Evolutionary conservation across 768 basidiomycete species (phyloP).

Genomic region (Flagelloscypha sp.): DNA sequence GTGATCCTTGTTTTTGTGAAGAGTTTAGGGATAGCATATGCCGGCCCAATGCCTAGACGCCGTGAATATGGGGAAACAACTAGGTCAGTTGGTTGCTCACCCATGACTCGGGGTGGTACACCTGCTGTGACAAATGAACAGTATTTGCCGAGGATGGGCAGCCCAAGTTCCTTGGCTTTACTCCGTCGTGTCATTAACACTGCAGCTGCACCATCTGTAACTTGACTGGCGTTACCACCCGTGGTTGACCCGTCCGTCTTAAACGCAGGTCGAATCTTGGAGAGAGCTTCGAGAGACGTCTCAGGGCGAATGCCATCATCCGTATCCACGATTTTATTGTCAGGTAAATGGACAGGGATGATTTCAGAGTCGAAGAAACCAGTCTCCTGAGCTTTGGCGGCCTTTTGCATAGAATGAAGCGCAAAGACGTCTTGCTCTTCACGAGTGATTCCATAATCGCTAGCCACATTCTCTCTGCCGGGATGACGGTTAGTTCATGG

Average conservation of each 20-base stretch:
- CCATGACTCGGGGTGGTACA: not conserved
- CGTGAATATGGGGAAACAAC: too few relatives aligned
- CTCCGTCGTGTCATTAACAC: constrained; percentile 49
- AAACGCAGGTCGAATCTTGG: constrained; percentile 42
- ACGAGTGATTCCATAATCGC: constrained; percentile 40
- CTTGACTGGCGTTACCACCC: constrained; percentile 51
- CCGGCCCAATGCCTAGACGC: constrained; percentile 60
- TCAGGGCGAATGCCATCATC: constrained; percentile 49
- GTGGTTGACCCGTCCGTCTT: constrained; percentile 50
- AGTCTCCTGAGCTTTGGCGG: constrained; percentile 39
- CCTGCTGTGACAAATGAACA: constrained; percentile 29
- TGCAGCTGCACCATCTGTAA: constrained; percentile 52
- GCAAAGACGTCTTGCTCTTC: constrained; percentile 46
- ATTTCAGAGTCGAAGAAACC: constrained; percentile 43
- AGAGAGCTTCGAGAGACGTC: constrained; percentile 36
- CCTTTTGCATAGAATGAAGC: constrained; percentile 44
- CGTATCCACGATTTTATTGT: constrained; percentile 29
- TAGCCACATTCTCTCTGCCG: constrained; percentile 51
- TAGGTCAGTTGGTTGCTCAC: too few relatives aligned
- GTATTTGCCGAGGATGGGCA: constrained; percentile 47
- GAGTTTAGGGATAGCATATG: constrained; percentile 53
- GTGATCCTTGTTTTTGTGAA: constrained; percentile 42
- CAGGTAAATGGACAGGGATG: constrained; percentile 37
- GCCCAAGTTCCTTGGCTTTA: constrained; percentile 47
- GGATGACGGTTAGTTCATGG: too few relatives aligned